These are phyloP conservation scores for Mytilinidion resinicola DNA, from an alignment of 495 filamentous ascomycete species.

Conservation along the genomic window DNA sequence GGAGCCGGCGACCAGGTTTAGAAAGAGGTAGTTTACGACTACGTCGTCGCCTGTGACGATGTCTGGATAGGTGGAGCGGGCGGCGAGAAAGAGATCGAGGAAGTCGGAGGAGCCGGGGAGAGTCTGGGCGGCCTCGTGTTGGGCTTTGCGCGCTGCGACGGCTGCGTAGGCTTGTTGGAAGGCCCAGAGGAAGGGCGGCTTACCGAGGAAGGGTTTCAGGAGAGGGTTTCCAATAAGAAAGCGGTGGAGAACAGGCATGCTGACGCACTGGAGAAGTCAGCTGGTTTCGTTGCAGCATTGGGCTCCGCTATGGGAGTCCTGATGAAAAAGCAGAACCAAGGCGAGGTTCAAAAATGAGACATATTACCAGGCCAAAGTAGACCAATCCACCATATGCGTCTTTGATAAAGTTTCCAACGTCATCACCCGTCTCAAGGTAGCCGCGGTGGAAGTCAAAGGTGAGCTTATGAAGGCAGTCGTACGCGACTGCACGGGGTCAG, in stretches of 20 bases:
- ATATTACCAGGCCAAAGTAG: conserved; percentile 35
- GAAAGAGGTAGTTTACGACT: conserved; percentile 28
- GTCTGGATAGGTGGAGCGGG: conserved; percentile 26
- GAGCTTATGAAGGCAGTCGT: conserved; percentile 36
- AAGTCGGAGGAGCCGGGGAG: conserved; percentile 19
- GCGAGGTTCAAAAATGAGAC: too few species aligned
- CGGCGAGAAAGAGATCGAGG: conserved; percentile 27
- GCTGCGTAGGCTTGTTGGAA: conserved; percentile 6
- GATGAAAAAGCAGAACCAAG: too few species aligned
- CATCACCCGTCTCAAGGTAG: conserved; percentile 22
- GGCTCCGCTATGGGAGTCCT: too few species aligned
- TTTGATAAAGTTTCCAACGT: conserved; percentile 23
- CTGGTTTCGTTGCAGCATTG: too few species aligned
- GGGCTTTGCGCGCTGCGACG: neutral
- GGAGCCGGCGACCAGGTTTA: conserved; percentile 21
- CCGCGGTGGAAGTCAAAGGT: conserved; percentile 35
- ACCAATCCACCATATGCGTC: conserved; percentile 30
- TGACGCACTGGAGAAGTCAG: conserved; percentile 17
- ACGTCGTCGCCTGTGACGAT: conserved; percentile 23
- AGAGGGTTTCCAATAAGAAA: too few species aligned
- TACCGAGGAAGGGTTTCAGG: neutral
- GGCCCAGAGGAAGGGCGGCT: conserved; percentile 1
- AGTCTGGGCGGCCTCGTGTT: neutral
- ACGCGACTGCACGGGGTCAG: conserved; percentile 30
- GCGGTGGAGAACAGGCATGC: conserved; percentile 19